Evolutionary conservation across 1,284 basidiomycete genomes (phyloP), one percentile per base, ranked within the genome.

Genomic region (Rhodofomes roseus): DNA sequence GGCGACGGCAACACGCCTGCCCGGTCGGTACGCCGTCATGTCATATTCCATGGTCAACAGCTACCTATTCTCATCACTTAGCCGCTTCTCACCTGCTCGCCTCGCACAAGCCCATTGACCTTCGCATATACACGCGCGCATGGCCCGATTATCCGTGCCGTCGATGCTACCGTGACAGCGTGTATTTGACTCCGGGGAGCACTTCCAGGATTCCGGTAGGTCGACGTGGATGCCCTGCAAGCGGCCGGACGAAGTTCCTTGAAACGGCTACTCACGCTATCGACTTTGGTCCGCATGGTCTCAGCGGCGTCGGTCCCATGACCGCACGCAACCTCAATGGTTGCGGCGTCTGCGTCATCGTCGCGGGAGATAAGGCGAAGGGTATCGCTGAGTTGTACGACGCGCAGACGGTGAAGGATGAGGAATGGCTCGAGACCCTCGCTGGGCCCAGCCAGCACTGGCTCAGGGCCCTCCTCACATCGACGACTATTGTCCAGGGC

Each of bases 221-320:
- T n/a, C n/a, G n/a, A n/a, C n/a, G n/a, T n/a, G n/a, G n/a, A n/a
- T n/a, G n/a, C n/a, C n/a, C n/a, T n/a, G n/a, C n/a, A n/a, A n/a
- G n/a, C n/a, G n/a, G n/a, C n/a, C n/a, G n/a, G 4, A 95, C 92
- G 37, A 80, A 88, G 68, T 97, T 96, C 84, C 92, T 94, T 1
- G 81, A 89, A 58, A 83, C 88, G 9, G 94, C 95, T 0, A 98
- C 96, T 4, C 96, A 99, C 74, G 90, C 93, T 6, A 78, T 99
- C 67, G 97, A 98, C 76, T 98, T 99, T 71, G 96, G 96, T 60
- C 94, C 96, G 1, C 96, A 97, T 63, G 96, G 96, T 34, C 73
- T 93, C 60, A 94, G 91, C 66, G 96, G 96, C 52, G 96, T 98
- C 68, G 96, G 96, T 53, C 89, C 91, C 57, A 81, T 98, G 55